A percentile compares a stretch with the other conserved stretches of the same genome.
phyloP scores from a whole-genome alignment of 1,284 basidiomycete species.

The Meripilus lineatus region DNA sequence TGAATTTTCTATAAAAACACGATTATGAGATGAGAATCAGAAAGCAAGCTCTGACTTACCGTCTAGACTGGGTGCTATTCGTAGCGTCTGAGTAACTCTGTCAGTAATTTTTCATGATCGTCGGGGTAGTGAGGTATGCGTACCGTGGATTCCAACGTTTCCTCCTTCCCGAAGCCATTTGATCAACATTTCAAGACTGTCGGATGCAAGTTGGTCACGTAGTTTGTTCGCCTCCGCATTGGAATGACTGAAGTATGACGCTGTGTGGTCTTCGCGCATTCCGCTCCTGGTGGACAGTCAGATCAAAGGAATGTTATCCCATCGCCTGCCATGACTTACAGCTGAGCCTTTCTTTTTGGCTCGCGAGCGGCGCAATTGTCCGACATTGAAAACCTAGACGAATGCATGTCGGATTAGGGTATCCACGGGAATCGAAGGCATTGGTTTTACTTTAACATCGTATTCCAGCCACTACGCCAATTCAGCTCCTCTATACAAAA shows the following conservation, averaged over 20 bases:
- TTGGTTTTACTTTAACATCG: constrained; percentile 75
- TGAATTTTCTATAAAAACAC: constrained; percentile 56
- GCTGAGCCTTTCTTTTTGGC: constrained; percentile 73
- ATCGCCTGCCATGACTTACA: constrained; percentile 40
- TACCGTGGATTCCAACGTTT: constrained; percentile 97
- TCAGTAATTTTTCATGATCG: neutral
- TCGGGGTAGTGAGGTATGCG: constrained; percentile 18
- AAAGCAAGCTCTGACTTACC: constrained; percentile 36
- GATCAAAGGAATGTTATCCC: neutral
- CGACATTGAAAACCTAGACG: constrained; percentile 91
- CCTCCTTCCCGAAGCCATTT: constrained; percentile 93
- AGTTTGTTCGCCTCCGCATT: constrained; percentile 77
- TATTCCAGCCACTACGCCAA: constrained; percentile 95
- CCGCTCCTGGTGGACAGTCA: constrained; percentile 49
- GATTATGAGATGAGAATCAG: neutral
- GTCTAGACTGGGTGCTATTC: constrained; percentile 79
- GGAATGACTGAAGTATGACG: constrained; percentile 87
- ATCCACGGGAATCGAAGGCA: constrained; percentile 7
- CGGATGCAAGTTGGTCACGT: constrained; percentile 84
- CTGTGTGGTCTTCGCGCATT: constrained; percentile 85
- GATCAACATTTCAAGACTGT: constrained; percentile 94
- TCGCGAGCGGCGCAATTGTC: constrained; percentile 87
- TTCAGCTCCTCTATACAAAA: constrained; percentile 2
- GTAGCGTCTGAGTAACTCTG: constrained; percentile 71
- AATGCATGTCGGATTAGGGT: constrained; percentile 8